A percentile compares a stretch with the other conserved stretches of the same genome.
These are phyloP conservation scores for Claviceps sp. DNA, from an alignment of 2,329 filamentous ascomycete species.

Conservation along the genomic window DNA sequence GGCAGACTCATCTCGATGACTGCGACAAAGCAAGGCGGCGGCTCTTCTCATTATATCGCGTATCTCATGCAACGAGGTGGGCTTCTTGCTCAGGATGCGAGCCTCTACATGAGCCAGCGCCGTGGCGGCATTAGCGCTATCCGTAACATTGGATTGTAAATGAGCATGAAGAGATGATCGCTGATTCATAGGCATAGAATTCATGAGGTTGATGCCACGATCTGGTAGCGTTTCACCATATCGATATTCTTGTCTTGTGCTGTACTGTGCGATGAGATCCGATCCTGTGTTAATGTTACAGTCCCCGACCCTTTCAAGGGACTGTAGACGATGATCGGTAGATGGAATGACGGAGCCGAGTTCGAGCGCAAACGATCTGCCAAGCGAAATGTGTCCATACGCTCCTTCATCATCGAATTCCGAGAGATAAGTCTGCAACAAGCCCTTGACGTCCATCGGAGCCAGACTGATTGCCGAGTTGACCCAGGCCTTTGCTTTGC, in stretches of 20 bases:
- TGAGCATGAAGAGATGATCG: slow-evolving; percentile 32
- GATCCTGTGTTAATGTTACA: slow-evolving; percentile 80
- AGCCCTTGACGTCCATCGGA: slow-evolving; percentile 84
- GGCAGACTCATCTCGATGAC: slow-evolving; percentile 58
- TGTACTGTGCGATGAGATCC: slow-evolving; percentile 94
- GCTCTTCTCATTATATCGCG: slow-evolving; percentile 73
- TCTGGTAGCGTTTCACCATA: slow-evolving; percentile 66
- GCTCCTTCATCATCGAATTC: slow-evolving; percentile 85
- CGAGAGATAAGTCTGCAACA: slow-evolving; percentile 91
- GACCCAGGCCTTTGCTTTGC: slow-evolving; percentile 69
- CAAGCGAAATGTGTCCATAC: slow-evolving; percentile 84
- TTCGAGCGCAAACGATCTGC: slow-evolving; percentile 85
- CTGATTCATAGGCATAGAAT: slow-evolving; percentile 42
- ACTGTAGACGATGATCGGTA: slow-evolving; percentile 73
- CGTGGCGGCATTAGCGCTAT: slow-evolving; percentile 45
- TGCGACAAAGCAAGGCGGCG: slow-evolving; percentile 73
- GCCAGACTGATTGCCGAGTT: slow-evolving; percentile 68
- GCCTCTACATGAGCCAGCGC: slow-evolving; percentile 61
- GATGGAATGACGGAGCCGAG: slow-evolving; percentile 78
- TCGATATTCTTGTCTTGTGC: slow-evolving; percentile 88
- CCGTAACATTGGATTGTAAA: slow-evolving; percentile 32
- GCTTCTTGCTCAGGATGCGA: slow-evolving; percentile 53
- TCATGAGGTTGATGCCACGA: slow-evolving; percentile 52
- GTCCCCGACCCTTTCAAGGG: slow-evolving; percentile 62
- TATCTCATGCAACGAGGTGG: slow-evolving; percentile 59